Percentiles rank a stretch among this genome's conserved stretches.
phyloP scores from a whole-genome alignment of 2,329 filamentous ascomycete genomes.

The Diplodia corticola region DNA sequence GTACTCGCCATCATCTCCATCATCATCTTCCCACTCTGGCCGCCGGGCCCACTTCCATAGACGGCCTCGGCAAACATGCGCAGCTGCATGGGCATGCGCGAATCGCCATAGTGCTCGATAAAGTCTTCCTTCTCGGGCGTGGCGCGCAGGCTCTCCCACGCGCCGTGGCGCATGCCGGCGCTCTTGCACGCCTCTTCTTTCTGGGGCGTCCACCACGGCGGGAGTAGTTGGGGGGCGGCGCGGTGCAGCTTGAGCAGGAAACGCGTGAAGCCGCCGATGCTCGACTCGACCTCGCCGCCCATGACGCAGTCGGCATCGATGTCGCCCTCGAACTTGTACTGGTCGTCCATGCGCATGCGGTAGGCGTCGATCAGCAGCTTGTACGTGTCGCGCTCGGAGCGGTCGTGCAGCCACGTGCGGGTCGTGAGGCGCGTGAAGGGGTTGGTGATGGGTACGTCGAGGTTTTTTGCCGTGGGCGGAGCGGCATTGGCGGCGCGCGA shows the following conservation, averaged over 20 bases:
- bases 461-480: constrained; percentile 18
- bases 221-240: constrained; percentile 27
- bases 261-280: constrained; percentile 27
- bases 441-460: constrained; percentile 29
- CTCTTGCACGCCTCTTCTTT: constrained; percentile 29
- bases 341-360: constrained; percentile 32
- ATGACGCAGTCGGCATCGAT: constrained; percentile 28
- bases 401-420: constrained; percentile 31
- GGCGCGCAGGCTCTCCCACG: constrained; percentile 27
- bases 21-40: constrained; percentile 27
- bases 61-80: constrained; percentile 31
- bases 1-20: constrained; percentile 27
- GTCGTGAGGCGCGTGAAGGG: constrained; percentile 31
- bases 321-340: constrained; percentile 19
- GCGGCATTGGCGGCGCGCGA: background rate
- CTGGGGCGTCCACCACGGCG: constrained; percentile 30
- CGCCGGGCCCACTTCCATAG: constrained; percentile 27
- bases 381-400: constrained; percentile 30
- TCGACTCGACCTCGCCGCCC: constrained; percentile 24
- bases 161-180: constrained; percentile 1
- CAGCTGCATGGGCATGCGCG: constrained; percentile 32
- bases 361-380: constrained; percentile 36
- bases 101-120: constrained; percentile 30
- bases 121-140: constrained; percentile 28
- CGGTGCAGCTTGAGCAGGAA: constrained; percentile 25